Conservation (phyloP, 2,329 filamentous ascomycete species). For the Coniosporium tulheliwenetii region DNA sequence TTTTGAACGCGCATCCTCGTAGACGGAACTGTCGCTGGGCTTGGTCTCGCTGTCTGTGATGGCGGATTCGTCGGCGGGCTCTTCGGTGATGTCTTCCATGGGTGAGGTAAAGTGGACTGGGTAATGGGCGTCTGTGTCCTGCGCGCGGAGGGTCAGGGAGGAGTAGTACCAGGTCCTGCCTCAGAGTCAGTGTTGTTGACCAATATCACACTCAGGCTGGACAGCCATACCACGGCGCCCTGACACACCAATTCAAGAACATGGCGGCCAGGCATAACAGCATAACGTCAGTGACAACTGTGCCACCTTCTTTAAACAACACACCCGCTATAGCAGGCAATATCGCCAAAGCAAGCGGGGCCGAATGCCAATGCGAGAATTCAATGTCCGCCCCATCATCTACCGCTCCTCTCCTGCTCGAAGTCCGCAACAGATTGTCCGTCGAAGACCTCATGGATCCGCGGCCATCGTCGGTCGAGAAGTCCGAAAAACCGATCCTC, state of each 20-base stretch:
- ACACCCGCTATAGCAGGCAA: conserved; percentile 75
- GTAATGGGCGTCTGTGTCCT: no score
- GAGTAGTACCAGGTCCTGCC: conserved; percentile 36
- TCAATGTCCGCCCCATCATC: conserved; percentile 31
- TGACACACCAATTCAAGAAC: conserved; percentile 85
- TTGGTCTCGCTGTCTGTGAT: background rate
- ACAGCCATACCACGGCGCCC: conserved; percentile 63
- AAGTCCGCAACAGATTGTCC: conserved; percentile 46
- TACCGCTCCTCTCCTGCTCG: conserved; percentile 6
- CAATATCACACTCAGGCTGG: background rate
- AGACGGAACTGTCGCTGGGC: conserved; percentile 2
- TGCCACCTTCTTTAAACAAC: conserved; percentile 70
- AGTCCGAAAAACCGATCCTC: conserved; percentile 71
- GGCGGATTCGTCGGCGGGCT: conserved; percentile 1
- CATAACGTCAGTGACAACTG: conserved; percentile 72
- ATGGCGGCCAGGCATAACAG: conserved; percentile 65
- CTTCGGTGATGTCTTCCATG: no score
- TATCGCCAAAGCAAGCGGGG: conserved; percentile 71
- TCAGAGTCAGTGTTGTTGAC: no score
- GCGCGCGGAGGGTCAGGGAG: conserved; percentile 19
- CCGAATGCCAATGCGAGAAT: conserved; percentile 57
- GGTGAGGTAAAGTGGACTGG: background rate
- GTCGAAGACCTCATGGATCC: conserved; percentile 49
- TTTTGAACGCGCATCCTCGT: conserved; percentile 9
- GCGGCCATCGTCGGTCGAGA: conserved; percentile 52